These are phyloP conservation scores for Discostella pseudostelligera DNA, from an alignment of 108 stramenopile species.

Conservation along the genomic window DNA sequence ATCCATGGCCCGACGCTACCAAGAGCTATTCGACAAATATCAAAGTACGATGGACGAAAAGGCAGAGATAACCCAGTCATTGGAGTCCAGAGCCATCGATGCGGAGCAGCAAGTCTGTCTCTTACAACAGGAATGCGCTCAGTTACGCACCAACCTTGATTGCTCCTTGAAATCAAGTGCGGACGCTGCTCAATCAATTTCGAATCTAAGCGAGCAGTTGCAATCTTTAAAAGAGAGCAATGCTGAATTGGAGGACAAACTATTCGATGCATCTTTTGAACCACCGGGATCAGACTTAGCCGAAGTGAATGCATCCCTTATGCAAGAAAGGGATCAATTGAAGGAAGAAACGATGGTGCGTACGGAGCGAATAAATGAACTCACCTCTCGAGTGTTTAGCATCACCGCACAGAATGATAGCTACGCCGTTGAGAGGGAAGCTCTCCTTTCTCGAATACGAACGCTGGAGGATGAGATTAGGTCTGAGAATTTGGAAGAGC, in stretches of 20 bases:
- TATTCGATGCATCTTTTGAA: conserved; percentile 33
- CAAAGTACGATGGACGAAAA: conserved; percentile 19
- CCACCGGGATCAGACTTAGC: conserved; percentile 6
- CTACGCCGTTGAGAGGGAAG: conserved; percentile 25
- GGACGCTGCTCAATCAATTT: conserved; percentile 14
- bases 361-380: conserved; percentile 14
- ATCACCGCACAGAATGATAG: background rate
- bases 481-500: conserved; percentile 30
- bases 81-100: conserved; percentile 18
- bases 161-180: conserved; percentile 10
- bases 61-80: conserved; percentile 2
- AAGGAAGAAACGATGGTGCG: conserved; percentile 17
- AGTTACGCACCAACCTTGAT: conserved; percentile 17
- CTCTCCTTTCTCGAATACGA: conserved; percentile 24
- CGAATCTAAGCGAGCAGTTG: conserved; percentile 26
- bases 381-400: conserved; percentile 9
- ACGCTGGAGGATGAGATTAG: conserved; percentile 36
- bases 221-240: conserved; percentile 24
- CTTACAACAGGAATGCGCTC: conserved; percentile 7
- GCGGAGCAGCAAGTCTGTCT: conserved; percentile 18
- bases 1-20: conserved; percentile 10
- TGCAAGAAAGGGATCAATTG: conserved; percentile 21
- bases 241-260: conserved; percentile 23
- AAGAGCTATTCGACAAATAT: conserved; percentile 19
- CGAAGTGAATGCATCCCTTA: conserved; percentile 21